Evolutionary conservation across 75 land plant genomes (phyloP).

Genomic region (Adiantum capillusveneris): DNA sequence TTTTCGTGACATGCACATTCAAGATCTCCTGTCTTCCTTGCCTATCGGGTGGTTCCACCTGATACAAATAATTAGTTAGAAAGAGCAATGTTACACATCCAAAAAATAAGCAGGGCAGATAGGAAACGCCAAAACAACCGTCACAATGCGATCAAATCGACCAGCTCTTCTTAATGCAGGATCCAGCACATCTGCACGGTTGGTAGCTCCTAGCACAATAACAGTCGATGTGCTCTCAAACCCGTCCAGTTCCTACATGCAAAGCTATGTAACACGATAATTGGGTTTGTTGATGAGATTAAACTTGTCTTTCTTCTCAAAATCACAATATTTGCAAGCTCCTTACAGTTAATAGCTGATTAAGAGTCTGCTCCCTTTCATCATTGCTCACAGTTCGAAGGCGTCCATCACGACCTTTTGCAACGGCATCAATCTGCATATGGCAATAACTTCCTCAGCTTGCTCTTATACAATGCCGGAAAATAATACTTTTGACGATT

Average conservation of each 20-base stretch:
- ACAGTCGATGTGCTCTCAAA: conserved; percentile 96
- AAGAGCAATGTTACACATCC: too few species aligned
- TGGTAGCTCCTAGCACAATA: conserved; percentile 97
- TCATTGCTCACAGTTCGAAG: conserved; percentile 94
- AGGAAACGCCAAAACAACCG: conserved; percentile 46
- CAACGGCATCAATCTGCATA: conserved; percentile 94
- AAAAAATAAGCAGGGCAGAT: too few species aligned
- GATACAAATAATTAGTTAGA: neutral
- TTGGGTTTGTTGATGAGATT: too few species aligned
- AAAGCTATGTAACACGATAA: conserved; percentile 4
- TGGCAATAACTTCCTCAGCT: neutral
- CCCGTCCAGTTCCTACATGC: conserved; percentile 85
- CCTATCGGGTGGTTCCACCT: conserved; percentile 97
- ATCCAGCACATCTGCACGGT: conserved; percentile 92
- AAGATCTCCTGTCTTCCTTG: conserved; percentile 85
- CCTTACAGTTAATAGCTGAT: conserved; percentile 90
- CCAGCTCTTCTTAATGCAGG: conserved; percentile 98
- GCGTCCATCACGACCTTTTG: conserved; percentile 97
- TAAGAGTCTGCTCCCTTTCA: conserved; percentile 95
- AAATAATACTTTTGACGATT: too few species aligned
- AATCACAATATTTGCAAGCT: neutral
- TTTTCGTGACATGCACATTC: conserved; percentile 77
- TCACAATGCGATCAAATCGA: conserved; percentile 96
- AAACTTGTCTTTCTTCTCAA: too few species aligned
- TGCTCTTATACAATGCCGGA: too few species aligned